Evolutionary conservation across 495 filamentous ascomycete species (phyloP), one percentile per base, ranked within the genome.

Genomic region (Evernia prunastri): DNA sequence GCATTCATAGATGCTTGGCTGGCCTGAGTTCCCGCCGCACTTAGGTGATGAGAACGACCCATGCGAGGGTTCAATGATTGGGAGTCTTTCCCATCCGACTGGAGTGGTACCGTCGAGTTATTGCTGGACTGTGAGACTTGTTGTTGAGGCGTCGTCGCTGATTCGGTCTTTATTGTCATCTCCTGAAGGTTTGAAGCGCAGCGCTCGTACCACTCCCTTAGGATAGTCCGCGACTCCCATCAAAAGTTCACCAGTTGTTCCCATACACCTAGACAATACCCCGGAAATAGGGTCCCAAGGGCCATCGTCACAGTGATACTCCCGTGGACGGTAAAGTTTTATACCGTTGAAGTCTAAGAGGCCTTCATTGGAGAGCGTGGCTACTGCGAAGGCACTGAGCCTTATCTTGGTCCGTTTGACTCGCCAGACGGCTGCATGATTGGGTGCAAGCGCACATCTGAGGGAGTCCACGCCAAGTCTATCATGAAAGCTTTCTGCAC

Each of bases 141-240:
- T n/a, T n/a, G n/a, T n/a, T n/a, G n/a, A n/a, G n/a, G n/a, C n/a
- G n/a, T n/a, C n/a, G n/a, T n/a, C n/a, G 29, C 60, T 49, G 33
- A 25, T 18, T 47, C 53, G 23, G 37, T 25, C 1, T 33, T 35
- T 17, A 65, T 60, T 18, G 68, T n/a, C n/a, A n/a, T n/a, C n/a
- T n/a, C n/a, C 64, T 29, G 69, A 56, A 20, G 66, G 61, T 37
- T 82, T 82, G 64, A 90, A 85, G 23, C 70, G 72, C 13, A 81
- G 67, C 18, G 75, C 73, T 60, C 75, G 77, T 11, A 82, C 58
- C 9, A 96, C 81, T 20, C 88, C 88, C 17, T 82, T 78, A 0
- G 93, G 92, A 27, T 96, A 83, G 66, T 95, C 91, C 6, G 88
- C 89, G 36, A 92, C 76, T 1, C 90, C 91, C 81, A 93, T 89